Conservation (phyloP, 257 asterid genomes). For the Solanum sejunctum region DNA sequence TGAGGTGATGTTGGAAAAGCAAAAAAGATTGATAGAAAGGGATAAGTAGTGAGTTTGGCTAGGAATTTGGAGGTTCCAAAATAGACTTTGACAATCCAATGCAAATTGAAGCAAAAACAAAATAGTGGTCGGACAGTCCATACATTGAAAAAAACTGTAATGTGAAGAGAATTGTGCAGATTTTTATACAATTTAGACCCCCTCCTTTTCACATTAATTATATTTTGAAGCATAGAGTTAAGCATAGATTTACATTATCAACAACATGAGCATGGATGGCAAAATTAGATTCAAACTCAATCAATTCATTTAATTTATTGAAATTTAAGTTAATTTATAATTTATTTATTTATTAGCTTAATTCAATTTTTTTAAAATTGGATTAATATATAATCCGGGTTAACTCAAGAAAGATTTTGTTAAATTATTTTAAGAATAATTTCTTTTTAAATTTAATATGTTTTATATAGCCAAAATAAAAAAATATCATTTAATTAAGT, state of each 20-base stretch:
- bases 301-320: too few relatives aligned
- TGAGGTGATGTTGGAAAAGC: constrained; percentile 23
- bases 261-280: neutral
- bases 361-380: too few relatives aligned
- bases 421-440: too few relatives aligned
- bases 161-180: constrained; percentile 1
- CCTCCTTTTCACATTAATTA: neutral
- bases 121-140: constrained; percentile 9
- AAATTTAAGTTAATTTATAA: too few relatives aligned
- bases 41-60: neutral
- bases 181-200: neutral
- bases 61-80: neutral
- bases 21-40: constrained; percentile 4
- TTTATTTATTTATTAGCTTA: too few relatives aligned
- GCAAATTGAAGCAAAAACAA: neutral
- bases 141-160: constrained; percentile 16
- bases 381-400: too few relatives aligned
- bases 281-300: too few relatives aligned
- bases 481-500: too few relatives aligned
- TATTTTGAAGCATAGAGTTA: neutral
- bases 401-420: too few relatives aligned
- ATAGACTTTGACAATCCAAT: constrained; percentile 12
- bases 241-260: neutral
- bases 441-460: too few relatives aligned
- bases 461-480: too few relatives aligned